Conservation (phyloP, 2,329 filamentous ascomycete species). For the Colletotrichum horii region DNA sequence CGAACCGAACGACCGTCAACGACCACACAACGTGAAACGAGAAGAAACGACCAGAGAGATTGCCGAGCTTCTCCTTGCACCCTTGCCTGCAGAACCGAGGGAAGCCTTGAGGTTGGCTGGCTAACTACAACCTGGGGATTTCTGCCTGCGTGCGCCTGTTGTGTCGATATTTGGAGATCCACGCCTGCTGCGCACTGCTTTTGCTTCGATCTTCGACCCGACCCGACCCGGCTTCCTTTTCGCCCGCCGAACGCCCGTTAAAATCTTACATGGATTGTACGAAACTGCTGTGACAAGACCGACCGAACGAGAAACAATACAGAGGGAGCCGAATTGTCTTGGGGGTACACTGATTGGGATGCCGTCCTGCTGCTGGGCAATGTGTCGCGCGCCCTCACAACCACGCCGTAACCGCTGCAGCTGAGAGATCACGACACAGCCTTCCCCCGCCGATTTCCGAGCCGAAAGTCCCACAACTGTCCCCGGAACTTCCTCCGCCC, state of each 20-base stretch:
- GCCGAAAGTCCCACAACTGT: not conserved
- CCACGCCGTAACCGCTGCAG: slow-evolving; percentile 1
- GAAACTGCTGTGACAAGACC: not conserved
- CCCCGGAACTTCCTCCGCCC: not conserved
- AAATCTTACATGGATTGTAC: not conserved
- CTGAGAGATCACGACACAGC: not conserved
- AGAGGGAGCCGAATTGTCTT: not conserved
- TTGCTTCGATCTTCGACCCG: not conserved
- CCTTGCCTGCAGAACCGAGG: not conserved
- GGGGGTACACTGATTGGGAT: slow-evolving; percentile 7
- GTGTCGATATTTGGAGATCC: not conserved
- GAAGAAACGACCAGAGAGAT: not conserved
- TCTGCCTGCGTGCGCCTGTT: not conserved
- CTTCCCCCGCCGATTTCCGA: not conserved
- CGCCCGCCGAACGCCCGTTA: not conserved
- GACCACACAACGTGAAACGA: not conserved
- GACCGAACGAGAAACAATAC: not conserved
- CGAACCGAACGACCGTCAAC: not conserved
- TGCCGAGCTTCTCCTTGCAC: not conserved
- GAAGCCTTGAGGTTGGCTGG: not conserved
- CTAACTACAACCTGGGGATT: not conserved
- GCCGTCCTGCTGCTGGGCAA: slow-evolving; percentile 18
- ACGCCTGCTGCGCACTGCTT: not conserved
- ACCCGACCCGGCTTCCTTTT: not conserved
- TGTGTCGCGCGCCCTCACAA: slow-evolving; percentile 8